Base-by-base conservation (phyloP, 2,329 filamentous ascomycete species). In the Diatrype stigma region DNA sequence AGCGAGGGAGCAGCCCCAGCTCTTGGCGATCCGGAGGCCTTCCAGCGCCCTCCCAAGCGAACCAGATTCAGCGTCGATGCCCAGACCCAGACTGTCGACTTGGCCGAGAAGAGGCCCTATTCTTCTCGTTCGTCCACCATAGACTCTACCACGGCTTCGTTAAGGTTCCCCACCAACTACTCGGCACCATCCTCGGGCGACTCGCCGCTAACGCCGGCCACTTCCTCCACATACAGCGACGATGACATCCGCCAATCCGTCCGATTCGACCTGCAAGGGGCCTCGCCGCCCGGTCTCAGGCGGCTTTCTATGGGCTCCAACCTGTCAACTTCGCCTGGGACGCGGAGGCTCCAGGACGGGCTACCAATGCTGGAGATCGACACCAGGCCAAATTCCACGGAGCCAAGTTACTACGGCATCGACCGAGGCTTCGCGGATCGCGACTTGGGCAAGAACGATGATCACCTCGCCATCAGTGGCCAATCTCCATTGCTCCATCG, bases 381-480 rank as follows among this genome's bases (percentile, higher is more conserved):
- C 6, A 52, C 54, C n/a, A n/a, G 49, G 10, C 52, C 57, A 17
- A n/a, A 44, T 37, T 57, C 53, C 56, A 71, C 52, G 62, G 73
- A 56, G 68, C 69, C 34, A 32, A 77, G 70, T 6, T 80, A 76
- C 42, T 90, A 88, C 63, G 89, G 89, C 6, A 79, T 87, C 53
- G 89, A 93, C 62, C 75, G 81, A 50, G 89, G 89, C 1, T 75
- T 83, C 53, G 78, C 78, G 10, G 89, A 93, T 67, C 70, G 82
- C 19, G 89, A 93, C 60, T 71, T 88, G 1, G 82, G 82, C 26
- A 80, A 78, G 47, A 92, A 92, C 59, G 81, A 90, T 61, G 89
- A 93, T 58, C 69, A 72, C 28, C 79, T 79, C 46, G 87, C 87
- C 16, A 84, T 92, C 37, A 77, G 77, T 14, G 66, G 64, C 3